These are phyloP conservation scores for Hypoxylon sp. DNA, from an alignment of 2,329 filamentous ascomycete species.

Conservation along the genomic window DNA sequence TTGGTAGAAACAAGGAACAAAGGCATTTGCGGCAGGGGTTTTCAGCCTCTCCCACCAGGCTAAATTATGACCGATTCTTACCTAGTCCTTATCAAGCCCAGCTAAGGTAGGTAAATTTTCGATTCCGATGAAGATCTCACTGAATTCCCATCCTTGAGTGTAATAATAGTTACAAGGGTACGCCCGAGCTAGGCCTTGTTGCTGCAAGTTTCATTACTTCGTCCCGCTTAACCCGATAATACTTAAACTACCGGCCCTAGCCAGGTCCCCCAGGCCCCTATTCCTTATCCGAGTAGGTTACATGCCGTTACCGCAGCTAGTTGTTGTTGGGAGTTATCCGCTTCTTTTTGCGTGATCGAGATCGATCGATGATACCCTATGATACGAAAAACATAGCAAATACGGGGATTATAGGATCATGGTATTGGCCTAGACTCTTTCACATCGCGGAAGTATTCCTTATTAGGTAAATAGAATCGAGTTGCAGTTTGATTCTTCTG, in stretches of 20 bases:
- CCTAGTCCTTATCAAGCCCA: slow-evolving; percentile 21
- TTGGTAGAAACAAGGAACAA: slow-evolving; percentile 35
- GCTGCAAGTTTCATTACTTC: slow-evolving; percentile 18
- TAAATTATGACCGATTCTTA: slow-evolving; percentile 10
- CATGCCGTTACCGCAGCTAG: slow-evolving; percentile 30
- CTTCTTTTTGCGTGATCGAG: slow-evolving; percentile 30
- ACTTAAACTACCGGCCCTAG: slow-evolving; percentile 24
- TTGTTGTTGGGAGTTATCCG: slow-evolving; percentile 9
- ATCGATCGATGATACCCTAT: slow-evolving; percentile 39
- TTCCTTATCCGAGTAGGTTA: slow-evolving; percentile 32
- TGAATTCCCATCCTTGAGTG: slow-evolving; percentile 13
- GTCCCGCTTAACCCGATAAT: slow-evolving; percentile 16
- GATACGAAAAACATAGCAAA: neutral
- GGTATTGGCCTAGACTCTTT: slow-evolving; percentile 15
- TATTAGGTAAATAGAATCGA: slow-evolving; percentile 7
- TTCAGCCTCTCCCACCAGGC: slow-evolving; percentile 36
- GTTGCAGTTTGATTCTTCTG: neutral
- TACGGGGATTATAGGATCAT: slow-evolving; percentile 6
- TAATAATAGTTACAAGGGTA: neutral
- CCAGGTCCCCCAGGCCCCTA: neutral
- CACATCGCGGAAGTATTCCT: slow-evolving; percentile 11
- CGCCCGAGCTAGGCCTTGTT: slow-evolving; percentile 9
- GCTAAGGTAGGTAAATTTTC: slow-evolving; percentile 21
- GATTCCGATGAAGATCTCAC: slow-evolving; percentile 30
- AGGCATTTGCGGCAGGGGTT: slow-evolving; percentile 15